A percentile compares a stretch with the other conserved stretches of the same genome.
Conservation (phyloP, 2,329 filamentous ascomycete genomes). For the Fusarium albidum region DNA sequence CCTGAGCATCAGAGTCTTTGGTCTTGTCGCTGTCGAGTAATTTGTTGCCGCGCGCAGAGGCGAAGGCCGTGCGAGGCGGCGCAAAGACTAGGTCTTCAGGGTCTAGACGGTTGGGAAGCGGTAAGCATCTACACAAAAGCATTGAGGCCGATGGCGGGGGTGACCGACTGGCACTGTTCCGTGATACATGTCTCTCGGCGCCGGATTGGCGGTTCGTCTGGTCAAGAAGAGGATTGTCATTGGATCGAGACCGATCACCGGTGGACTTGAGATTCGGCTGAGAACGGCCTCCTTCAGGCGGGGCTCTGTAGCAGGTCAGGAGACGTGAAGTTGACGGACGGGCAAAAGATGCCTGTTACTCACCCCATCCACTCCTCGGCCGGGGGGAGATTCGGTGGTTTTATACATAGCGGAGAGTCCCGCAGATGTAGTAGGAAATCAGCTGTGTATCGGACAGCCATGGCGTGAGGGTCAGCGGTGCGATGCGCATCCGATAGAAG, state of each 20-base stretch:
- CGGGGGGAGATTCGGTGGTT: conserved; percentile 80
- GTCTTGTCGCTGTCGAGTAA: conserved; percentile 62
- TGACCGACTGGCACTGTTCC: conserved; percentile 64
- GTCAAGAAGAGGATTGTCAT: conserved; percentile 56
- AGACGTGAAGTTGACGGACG: conserved; percentile 26
- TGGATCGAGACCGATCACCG: conserved; percentile 54
- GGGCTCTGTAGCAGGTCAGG: conserved; percentile 47
- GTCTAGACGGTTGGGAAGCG: conserved; percentile 50
- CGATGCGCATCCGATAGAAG: conserved; percentile 49
- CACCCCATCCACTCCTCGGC: conserved; percentile 98
- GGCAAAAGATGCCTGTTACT: conserved; percentile 41
- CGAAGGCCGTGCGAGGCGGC: conserved; percentile 83
- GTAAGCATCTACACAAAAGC: conserved; percentile 21
- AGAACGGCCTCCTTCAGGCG: conserved; percentile 55
- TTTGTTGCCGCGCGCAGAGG: conserved; percentile 72
- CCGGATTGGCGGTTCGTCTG: conserved; percentile 60
- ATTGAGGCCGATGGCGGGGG: conserved; percentile 4
- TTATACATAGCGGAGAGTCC: conserved; percentile 83
- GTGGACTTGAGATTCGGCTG: conserved; percentile 49
- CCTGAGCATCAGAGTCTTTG: conserved; percentile 61
- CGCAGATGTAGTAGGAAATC: conserved; percentile 80
- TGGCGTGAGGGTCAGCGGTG: conserved; percentile 46
- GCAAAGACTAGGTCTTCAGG: conserved; percentile 86
- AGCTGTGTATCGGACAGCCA: conserved; percentile 74
- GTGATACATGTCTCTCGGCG: conserved; percentile 62